phyloP scores from a whole-genome alignment of 768 basidiomycete species.

The Tylopilus intermedius region DNA sequence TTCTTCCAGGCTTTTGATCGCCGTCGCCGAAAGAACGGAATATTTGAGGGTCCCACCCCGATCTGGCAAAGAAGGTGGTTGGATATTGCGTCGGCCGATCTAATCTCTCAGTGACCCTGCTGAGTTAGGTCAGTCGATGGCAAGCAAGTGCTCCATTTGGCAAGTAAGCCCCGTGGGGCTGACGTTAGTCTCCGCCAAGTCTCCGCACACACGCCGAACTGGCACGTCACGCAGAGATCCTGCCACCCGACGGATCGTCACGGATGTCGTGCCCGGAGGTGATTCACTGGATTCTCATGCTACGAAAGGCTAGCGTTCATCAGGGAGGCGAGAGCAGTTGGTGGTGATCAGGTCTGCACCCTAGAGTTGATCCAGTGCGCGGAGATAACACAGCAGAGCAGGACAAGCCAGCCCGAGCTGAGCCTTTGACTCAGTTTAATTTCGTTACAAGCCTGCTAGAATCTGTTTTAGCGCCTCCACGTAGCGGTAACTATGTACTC shows the following conservation, averaged over 20 bases:
- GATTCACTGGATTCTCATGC: neutral
- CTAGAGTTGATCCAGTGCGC: neutral
- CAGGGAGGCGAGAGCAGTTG: too few species aligned
- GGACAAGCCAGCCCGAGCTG: neutral
- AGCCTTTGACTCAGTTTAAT: neutral
- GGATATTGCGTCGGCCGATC: neutral
- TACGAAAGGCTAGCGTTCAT: neutral
- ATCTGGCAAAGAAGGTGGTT: too few species aligned
- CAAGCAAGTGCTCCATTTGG: too few species aligned
- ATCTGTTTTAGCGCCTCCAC: too few species aligned
- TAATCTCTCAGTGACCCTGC: neutral
- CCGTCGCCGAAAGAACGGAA: neutral
- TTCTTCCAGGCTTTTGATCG: neutral
- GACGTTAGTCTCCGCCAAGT: neutral
- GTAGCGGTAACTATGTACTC: too few species aligned
- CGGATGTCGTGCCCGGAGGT: neutral
- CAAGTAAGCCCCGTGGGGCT: neutral
- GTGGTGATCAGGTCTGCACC: neutral
- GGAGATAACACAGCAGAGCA: neutral
- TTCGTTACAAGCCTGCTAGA: neutral
- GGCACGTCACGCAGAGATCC: neutral
- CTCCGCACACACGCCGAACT: neutral
- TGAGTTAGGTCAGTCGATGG: neutral
- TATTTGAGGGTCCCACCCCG: too few species aligned
- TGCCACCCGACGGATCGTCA: neutral